Base-by-base conservation (phyloP, 768 basidiomycete species). In the Collybia sordida region DNA sequence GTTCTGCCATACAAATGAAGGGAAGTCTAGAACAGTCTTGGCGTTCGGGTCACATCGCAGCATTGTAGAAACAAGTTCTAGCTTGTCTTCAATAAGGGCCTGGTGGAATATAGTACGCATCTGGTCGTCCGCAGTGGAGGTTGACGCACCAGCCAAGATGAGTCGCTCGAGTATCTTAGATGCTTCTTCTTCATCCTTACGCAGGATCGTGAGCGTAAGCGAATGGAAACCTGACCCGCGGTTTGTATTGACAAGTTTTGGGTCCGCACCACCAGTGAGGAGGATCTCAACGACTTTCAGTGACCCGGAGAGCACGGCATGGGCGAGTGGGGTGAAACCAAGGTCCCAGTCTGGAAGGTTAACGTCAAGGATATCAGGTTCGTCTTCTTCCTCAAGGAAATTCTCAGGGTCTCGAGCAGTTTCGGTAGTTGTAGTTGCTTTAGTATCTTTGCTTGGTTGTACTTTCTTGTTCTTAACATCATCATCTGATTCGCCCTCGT, bases 321-420 rank as follows among this genome's bases (percentile, higher is more conserved):
- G 80, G 22, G 66, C 66, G 22, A 85, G 68, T 2, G 84, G 73
- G 1, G 77, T 73, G 51, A 81, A 75, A 3, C 72, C 71, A 48
- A 78, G 73, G 58, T 85, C 83, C 83, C 83, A 86, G 59, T 85
- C 83, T 0, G 70, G 47, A 1, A 69, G 66, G 39, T 82, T 70
- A 52, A 83, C 57, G 38, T 81, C 77, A n/a, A 85, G 67, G 25
- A 85, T 65, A 49, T 85, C 83, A 0, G 80, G 80, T 28, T 67
- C 65, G 38, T 79, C 74, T 3, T 74, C 65, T 55, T 81, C 80
- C 36, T 81, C 81, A 0, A 74, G 75, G 4, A 77, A 64, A 39
- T 76, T 73, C 9, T 64, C 64, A 44, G 59, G 65, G 31, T 64
- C 61, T 36, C 44, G 14, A 41, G 52, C 24, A 49, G 34, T 45